Conservation (phyloP, 768 basidiomycete species). For the Tephrocybe sp. region DNA sequence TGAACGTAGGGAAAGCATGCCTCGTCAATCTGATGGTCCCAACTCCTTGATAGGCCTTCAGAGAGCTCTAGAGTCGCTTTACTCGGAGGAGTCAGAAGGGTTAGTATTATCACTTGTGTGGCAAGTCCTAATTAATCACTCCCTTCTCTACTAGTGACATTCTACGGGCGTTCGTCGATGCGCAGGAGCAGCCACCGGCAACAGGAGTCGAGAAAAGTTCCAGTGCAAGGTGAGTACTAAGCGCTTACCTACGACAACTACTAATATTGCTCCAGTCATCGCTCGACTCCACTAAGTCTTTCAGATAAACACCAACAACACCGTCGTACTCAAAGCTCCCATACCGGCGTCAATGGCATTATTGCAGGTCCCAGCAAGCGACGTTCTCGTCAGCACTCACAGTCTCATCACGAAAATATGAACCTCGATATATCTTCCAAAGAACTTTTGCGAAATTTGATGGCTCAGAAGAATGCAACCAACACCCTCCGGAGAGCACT, state of each 20-base stretch:
- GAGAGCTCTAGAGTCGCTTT: neutral
- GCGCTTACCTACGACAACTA: too few species aligned
- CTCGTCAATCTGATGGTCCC: neutral
- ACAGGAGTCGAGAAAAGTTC: neutral
- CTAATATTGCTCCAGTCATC: too few species aligned
- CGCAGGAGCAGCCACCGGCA: neutral
- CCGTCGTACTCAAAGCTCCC: neutral
- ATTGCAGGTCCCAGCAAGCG: constrained; percentile 9
- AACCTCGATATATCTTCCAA: constrained; percentile 14
- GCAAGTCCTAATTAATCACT: neutral
- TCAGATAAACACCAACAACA: neutral
- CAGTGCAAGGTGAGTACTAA: too few species aligned
- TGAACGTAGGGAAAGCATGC: neutral
- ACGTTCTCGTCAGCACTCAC: constrained; percentile 7
- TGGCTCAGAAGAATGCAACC: constrained; percentile 33
- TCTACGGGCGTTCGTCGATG: constrained; percentile 8
- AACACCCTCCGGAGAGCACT: constrained; percentile 32
- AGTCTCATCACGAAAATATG: constrained; percentile 6
- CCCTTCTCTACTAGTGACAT: constrained; percentile 1
- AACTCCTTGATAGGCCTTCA: neutral
- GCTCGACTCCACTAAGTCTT: too few species aligned
- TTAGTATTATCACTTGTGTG: neutral
- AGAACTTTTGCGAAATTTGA: constrained; percentile 28
- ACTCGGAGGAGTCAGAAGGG: constrained; percentile 11
- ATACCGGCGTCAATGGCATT: neutral